Conservation (phyloP, 345 rosid species). For the Pistacia vera region DNA sequence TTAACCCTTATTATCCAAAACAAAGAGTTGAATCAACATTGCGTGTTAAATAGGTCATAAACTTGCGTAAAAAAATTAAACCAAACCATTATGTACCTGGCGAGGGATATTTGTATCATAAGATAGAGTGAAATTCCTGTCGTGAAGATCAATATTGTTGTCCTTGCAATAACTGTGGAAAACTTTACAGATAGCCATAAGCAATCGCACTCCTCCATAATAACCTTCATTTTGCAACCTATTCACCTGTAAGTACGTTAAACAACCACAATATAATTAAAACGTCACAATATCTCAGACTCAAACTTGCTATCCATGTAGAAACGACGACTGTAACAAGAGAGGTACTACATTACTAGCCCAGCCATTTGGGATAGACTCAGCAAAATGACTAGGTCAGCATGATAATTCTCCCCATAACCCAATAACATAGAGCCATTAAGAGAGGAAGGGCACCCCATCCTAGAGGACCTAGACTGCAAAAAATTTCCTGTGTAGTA, state of each 20-base stretch:
- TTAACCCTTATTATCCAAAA: no score
- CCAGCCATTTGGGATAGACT: no score
- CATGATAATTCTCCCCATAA: no score
- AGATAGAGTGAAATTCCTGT: conserved; percentile 61
- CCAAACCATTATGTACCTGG: conserved; percentile 55
- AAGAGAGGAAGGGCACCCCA: no score
- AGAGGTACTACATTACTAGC: no score
- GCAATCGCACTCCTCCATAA: conserved; percentile 90
- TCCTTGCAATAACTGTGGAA: conserved; percentile 59
- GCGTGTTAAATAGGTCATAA: not conserved
- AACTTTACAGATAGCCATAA: conserved; percentile 85
- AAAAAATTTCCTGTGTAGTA: no score
- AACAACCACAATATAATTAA: not conserved
- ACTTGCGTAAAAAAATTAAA: not conserved
- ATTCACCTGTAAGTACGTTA: conserved; percentile 39
- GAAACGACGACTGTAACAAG: no score
- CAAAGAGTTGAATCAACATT: not conserved
- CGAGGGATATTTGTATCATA: conserved; percentile 96
- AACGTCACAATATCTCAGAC: not conserved
- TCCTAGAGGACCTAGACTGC: no score
- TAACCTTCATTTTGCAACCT: conserved; percentile 87
- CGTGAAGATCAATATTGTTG: conserved; percentile 54
- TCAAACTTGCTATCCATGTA: no score
- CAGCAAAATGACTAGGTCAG: no score
- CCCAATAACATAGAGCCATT: no score